Evolutionary conservation across 1,284 basidiomycete genomes (phyloP).

Genomic region (Laetiporus sulphureus): DNA sequence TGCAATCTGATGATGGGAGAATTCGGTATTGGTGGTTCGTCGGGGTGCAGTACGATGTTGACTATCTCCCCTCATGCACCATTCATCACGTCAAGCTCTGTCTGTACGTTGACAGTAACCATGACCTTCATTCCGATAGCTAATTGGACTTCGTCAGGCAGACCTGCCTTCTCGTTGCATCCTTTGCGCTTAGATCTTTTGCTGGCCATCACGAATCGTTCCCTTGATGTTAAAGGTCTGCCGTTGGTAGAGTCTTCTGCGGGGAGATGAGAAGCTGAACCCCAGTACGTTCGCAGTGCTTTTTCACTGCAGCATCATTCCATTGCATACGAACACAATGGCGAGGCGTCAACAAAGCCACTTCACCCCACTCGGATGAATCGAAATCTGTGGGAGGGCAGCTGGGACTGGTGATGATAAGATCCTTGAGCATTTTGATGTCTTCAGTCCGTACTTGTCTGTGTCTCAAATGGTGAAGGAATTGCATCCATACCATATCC

Average conservation of each 20-base stretch:
- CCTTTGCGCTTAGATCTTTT: background rate
- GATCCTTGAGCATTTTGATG: slow-evolving; percentile 1
- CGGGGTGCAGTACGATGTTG: slow-evolving; percentile 23
- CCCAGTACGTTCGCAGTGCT: background rate
- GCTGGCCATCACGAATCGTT: too few species aligned
- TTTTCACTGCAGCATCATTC: slow-evolving; percentile 1
- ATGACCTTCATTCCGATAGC: slow-evolving; percentile 37
- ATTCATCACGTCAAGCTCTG: slow-evolving; percentile 35
- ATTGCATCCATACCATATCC: slow-evolving; percentile 27
- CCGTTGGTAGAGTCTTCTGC: slow-evolving; percentile 2
- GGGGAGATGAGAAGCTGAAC: background rate
- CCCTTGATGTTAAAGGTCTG: background rate
- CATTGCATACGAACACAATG: slow-evolving; percentile 3
- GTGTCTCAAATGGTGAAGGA: slow-evolving; percentile 18
- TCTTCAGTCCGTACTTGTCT: background rate
- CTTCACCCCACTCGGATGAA: background rate
- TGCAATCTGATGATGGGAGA: slow-evolving; percentile 18
- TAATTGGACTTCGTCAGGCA: slow-evolving; percentile 21
- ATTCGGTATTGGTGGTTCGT: slow-evolving; percentile 5
- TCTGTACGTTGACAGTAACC: slow-evolving; percentile 34
- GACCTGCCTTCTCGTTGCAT: background rate
- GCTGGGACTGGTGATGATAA: background rate
- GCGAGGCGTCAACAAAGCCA: slow-evolving; percentile 1
- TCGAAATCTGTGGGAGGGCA: slow-evolving; percentile 1
- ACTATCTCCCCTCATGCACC: slow-evolving; percentile 29